Conservation (phyloP, 169 alveolate genomes). For the Plasmodium reichenowi region DNA sequence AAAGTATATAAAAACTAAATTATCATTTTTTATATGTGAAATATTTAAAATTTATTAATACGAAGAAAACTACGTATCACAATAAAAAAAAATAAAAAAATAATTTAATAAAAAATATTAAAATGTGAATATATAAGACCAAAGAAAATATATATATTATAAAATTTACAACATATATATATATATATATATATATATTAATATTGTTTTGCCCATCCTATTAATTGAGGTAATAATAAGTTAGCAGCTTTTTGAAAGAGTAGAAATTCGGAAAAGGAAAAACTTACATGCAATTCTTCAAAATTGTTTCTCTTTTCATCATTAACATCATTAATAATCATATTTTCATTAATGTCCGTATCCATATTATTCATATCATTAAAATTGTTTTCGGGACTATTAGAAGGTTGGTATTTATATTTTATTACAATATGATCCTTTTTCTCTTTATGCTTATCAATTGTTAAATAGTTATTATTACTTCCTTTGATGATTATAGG, state of each 20-base stretch:
- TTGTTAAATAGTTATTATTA: conserved; percentile 44
- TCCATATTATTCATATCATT: conserved; percentile 35
- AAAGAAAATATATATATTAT: no score
- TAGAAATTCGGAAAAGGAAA: conserved; percentile 54
- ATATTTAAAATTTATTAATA: no score
- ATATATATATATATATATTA: conserved; percentile 2
- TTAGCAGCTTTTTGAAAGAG: conserved; percentile 72
- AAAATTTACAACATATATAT: no score
- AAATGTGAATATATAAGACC: no score
- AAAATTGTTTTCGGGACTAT: conserved; percentile 38
- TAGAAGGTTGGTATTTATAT: conserved; percentile 56
- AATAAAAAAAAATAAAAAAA: no score
- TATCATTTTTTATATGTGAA: no score
- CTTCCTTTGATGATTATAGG: conserved; percentile 56
- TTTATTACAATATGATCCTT: conserved; percentile 69
- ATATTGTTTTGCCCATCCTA: conserved; percentile 68
- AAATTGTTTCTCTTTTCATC: conserved; percentile 45
- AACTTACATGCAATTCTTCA: conserved; percentile 70
- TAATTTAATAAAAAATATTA: no score
- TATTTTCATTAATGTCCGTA: conserved; percentile 37
- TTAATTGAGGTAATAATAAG: conserved; percentile 52
- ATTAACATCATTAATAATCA: conserved; percentile 26
- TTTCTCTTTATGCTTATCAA: conserved; percentile 68
- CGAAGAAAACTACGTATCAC: background rate
- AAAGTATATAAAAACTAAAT: no score